Conservation (phyloP, 257 asterid species). For the Solanum peruvianum region DNA sequence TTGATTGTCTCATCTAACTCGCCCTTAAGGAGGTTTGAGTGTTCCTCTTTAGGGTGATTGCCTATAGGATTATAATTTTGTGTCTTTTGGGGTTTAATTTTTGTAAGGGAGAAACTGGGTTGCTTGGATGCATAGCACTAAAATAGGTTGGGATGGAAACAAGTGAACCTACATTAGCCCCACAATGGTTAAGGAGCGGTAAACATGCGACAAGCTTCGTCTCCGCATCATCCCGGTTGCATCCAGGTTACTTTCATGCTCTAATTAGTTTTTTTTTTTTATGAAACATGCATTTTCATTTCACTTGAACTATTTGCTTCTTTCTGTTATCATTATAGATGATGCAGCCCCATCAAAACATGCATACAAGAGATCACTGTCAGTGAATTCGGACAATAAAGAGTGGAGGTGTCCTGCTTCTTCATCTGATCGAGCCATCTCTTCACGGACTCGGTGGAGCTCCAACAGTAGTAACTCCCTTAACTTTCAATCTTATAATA, state of each 20-base stretch:
- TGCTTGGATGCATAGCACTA: not conserved
- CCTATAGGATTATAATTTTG: not conserved
- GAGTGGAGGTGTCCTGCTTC: slow-evolving; percentile 41
- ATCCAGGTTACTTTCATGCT: slow-evolving; percentile 34
- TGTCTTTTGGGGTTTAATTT: not conserved
- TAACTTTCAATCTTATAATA: slow-evolving; percentile 42
- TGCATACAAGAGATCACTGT: slow-evolving; percentile 48
- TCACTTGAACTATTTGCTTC: not conserved
- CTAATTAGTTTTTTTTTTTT: not conserved
- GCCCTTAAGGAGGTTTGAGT: not conserved
- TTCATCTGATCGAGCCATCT: slow-evolving; percentile 36
- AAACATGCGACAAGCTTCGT: slow-evolving; percentile 42
- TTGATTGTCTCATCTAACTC: not conserved
- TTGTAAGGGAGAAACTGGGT: not conserved
- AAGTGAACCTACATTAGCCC: slow-evolving; percentile 80
- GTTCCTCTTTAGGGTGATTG: not conserved
- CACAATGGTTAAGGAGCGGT: slow-evolving; percentile 77
- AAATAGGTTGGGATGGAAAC: slow-evolving; percentile 33
- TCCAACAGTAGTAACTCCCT: slow-evolving; percentile 52
- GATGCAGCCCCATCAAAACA: slow-evolving; percentile 42
- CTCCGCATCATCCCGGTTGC: slow-evolving; percentile 14
- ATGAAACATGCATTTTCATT: not conserved
- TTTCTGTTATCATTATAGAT: slow-evolving; percentile 29
- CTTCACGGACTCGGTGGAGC: slow-evolving; percentile 50
- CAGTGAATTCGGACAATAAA: slow-evolving; percentile 35